Conservation (phyloP, 2,329 filamentous ascomycete genomes). For the Nannizziopsis barbatae region DNA sequence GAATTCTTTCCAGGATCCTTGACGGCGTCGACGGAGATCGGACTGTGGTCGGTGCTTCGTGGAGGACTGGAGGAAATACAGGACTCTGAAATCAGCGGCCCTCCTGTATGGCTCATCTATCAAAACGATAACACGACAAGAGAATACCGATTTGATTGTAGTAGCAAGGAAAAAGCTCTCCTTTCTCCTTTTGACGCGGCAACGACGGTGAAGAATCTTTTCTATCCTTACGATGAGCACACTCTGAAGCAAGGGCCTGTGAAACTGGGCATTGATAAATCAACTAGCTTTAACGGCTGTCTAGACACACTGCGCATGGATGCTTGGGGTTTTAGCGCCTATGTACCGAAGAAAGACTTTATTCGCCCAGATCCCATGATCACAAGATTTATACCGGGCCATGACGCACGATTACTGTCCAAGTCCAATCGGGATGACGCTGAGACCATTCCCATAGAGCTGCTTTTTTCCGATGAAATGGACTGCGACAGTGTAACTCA, state of each 20-base stretch:
- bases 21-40: constrained; percentile 44
- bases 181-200: constrained; percentile 46
- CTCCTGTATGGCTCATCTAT: constrained; percentile 38
- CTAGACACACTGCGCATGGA: constrained; percentile 42
- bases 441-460: constrained; percentile 40
- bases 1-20: constrained; percentile 44
- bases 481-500: constrained; percentile 46
- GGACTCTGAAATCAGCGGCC: constrained; percentile 39
- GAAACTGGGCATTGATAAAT: constrained; percentile 39
- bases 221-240: constrained; percentile 50
- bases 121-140: constrained; percentile 39
- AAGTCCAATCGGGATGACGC: constrained; percentile 30
- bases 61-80: constrained; percentile 43
- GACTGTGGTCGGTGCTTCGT: constrained; percentile 51
- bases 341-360: constrained; percentile 45
- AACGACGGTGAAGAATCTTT: constrained; percentile 50
- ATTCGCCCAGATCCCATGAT: constrained; percentile 45
- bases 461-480: constrained; percentile 53
- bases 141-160: constrained; percentile 49
- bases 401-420: constrained; percentile 48
- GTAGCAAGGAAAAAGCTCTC: constrained; percentile 39
- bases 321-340: constrained; percentile 49
- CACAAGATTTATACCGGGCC: constrained; percentile 50
- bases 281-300: constrained; percentile 45
- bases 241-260: constrained; percentile 39